Base-by-base conservation (phyloP, 129 eudicot species). In the Mikania micrantha region DNA sequence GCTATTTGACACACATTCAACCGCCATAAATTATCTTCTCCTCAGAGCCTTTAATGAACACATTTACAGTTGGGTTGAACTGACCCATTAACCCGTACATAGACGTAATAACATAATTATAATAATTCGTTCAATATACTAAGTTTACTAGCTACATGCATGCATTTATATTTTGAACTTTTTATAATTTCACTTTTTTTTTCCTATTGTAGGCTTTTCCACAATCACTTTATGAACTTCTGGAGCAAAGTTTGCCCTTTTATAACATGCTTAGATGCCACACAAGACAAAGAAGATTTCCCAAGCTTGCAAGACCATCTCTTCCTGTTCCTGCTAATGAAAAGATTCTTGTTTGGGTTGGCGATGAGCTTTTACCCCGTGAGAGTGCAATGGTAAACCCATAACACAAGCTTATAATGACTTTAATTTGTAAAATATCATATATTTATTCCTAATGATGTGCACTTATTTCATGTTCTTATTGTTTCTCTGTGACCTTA, bases 271-370 rank as follows among this genome's bases (percentile, higher is more conserved):
- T 93, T 42, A 84, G 64, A 76, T 64, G 83, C 40, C 78, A 80
- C 49, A 73, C 77, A 58, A 84, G 78, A 60, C 69, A 54, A 24
- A 76, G 49, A 24, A 57, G 83, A 64, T 65, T 66, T 67, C 78
- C 45, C 11, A 45, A 53, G 32, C 42, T 82, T 62, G 78, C 83
- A 50, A 60, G 13, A 5, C 95, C 95, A 24, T 58, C 54, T 71
- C 96, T 93, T 75, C 99, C 99, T 0, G 95, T 89, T 70, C 81
- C 88, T 44, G 86, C 85, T 29, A 93, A 93, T 48, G 84, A 82
- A 77, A 89, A 89, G 83, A 79, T 93, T 64, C 96, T 93, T 79
- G 87, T 82, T 58, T 93, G 99, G 99, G 95, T 93, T 64, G 99
- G 95, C 72, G 93, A 88, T 74, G 92, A 93, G 68, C 85, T 93